These are phyloP conservation scores for Penicillium coffeae DNA, from an alignment of 495 filamentous ascomycete species.

Conservation along the genomic window DNA sequence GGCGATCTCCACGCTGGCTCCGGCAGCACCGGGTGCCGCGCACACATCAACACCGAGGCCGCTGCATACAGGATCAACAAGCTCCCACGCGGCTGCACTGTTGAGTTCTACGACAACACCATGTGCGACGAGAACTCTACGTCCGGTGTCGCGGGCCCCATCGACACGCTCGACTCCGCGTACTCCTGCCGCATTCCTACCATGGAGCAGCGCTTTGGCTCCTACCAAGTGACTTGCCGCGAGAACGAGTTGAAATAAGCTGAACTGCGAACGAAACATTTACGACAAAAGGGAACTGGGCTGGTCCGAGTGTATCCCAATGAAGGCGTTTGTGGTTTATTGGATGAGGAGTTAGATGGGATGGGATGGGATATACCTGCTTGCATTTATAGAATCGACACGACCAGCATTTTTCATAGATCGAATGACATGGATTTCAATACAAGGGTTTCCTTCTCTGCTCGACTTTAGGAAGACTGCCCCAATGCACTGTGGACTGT, in stretches of 20 bases:
- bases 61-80: constrained; percentile 20
- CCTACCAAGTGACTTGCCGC: constrained; percentile 27
- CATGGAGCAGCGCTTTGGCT: constrained; percentile 14
- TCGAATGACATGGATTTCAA: too few relatives aligned
- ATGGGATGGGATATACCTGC: too few relatives aligned
- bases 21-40: constrained; percentile 28
- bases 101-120: constrained; percentile 29
- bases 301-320: too few relatives aligned
- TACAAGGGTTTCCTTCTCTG: too few relatives aligned
- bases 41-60: constrained; percentile 19
- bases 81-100: constrained; percentile 16
- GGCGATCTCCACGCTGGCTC: constrained; percentile 16
- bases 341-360: too few relatives aligned
- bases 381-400: too few relatives aligned
- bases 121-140: constrained; percentile 22
- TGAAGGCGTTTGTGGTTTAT: too few relatives aligned
- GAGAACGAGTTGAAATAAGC: constrained; percentile 1
- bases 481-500: too few relatives aligned
- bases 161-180: neutral
- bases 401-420: too few relatives aligned
- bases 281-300: too few relatives aligned
- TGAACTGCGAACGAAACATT: neutral
- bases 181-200: constrained; percentile 13
- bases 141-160: constrained; percentile 13
- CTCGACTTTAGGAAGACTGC: too few relatives aligned